Evolutionary conservation across 2,329 filamentous ascomycete species (phyloP).

Genomic region (Aspergillus fructus): DNA sequence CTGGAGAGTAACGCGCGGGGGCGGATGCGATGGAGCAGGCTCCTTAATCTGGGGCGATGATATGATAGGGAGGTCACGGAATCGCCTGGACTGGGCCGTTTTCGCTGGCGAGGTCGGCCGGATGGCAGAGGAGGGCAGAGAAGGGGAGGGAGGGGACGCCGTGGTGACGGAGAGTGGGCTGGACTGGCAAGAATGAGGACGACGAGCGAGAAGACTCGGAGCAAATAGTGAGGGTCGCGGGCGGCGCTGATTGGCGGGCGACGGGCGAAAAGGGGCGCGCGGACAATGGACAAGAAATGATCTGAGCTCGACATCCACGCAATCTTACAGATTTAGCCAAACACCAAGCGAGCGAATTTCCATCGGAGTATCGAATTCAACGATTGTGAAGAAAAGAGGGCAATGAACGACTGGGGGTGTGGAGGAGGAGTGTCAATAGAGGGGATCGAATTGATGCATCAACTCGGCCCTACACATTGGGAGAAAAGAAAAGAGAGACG

Average conservation of each 20-base stretch:
- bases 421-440: background rate
- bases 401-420: background rate
- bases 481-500: background rate
- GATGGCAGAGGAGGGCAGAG: conserved; percentile 4
- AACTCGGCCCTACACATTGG: background rate
- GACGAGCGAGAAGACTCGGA: conserved; percentile 7
- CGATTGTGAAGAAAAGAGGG: background rate
- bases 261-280: conserved; percentile 24
- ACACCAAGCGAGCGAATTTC: background rate
- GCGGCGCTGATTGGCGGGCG: conserved; percentile 23
- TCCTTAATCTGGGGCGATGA: conserved; percentile 41
- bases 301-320: conserved; percentile 23
- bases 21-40: conserved; percentile 14
- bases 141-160: conserved; percentile 12
- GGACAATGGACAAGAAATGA: conserved; percentile 16
- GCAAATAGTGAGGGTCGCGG: conserved; percentile 1
- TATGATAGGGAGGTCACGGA: conserved; percentile 24
- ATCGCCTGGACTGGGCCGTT: conserved; percentile 26
- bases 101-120: conserved; percentile 19
- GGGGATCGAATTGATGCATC: conserved; percentile 3
- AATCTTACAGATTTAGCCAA: background rate
- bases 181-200: conserved; percentile 4
- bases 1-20: conserved; percentile 15
- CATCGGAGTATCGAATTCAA: background rate
- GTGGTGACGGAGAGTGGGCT: conserved; percentile 11